A percentile compares a stretch with the other conserved stretches of the same genome.
These are phyloP conservation scores for Trichoderma simmonsii DNA, from an alignment of 2,329 filamentous ascomycete species.

Conservation along the genomic window DNA sequence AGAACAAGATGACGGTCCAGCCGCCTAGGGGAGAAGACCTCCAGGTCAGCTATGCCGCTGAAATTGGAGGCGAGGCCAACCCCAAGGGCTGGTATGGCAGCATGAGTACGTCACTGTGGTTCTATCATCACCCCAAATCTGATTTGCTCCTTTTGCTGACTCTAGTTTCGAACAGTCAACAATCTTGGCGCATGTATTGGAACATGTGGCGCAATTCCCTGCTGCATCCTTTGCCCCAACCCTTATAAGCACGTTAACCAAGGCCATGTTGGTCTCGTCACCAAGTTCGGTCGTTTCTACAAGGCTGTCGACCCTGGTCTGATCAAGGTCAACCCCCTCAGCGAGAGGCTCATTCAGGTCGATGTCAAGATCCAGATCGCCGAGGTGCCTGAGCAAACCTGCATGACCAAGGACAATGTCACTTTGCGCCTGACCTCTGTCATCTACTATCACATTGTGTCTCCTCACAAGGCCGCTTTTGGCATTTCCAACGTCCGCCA, in stretches of 20 bases:
- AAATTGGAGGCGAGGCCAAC: conserved; percentile 62
- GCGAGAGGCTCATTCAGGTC: conserved; percentile 83
- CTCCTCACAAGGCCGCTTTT: conserved; percentile 94
- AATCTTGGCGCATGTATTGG: conserved; percentile 71
- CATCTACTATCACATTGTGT: conserved; percentile 97
- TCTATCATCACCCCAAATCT: not conserved
- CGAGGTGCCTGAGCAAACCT: conserved; percentile 92
- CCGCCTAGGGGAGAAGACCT: conserved; percentile 80
- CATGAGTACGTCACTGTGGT: conserved; percentile 65
- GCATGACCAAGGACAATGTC: conserved; percentile 99
- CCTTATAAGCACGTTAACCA: conserved; percentile 90
- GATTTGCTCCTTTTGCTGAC: not conserved
- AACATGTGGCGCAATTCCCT: conserved; percentile 79
- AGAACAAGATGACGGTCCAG: conserved; percentile 66
- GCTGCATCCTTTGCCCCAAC: conserved; percentile 90
- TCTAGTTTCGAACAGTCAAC: conserved; percentile 55
- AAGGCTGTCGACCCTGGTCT: conserved; percentile 94
- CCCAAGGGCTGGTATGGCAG: conserved; percentile 84
- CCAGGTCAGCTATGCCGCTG: conserved; percentile 72
- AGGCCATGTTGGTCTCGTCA: conserved; percentile 92
- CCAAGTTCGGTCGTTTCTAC: conserved; percentile 92
- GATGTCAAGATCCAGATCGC: conserved; percentile 99
- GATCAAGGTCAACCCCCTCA: conserved; percentile 95
- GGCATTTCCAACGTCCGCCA: conserved; percentile 92
- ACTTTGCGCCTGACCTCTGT: conserved; percentile 90